These are phyloP conservation scores for Xylaria sp. DNA, from an alignment of 2,329 filamentous ascomycete genomes.

Conservation along the genomic window DNA sequence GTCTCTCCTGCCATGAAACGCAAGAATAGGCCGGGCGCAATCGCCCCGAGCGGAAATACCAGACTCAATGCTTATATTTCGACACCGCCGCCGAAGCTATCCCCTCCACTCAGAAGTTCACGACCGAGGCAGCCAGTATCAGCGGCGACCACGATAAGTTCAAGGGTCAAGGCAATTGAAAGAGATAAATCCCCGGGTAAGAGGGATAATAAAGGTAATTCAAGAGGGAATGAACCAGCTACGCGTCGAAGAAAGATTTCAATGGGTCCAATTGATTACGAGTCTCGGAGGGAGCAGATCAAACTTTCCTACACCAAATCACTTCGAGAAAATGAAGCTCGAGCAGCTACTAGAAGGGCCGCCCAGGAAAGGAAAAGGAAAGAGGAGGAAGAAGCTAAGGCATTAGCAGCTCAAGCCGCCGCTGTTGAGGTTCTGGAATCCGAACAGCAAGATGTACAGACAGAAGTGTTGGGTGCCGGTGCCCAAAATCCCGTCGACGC, in stretches of 20 bases:
- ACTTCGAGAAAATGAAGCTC: conserved; percentile 76
- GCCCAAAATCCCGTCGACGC: conserved; percentile 18
- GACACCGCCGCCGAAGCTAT: conserved; percentile 74
- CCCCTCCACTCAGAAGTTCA: conserved; percentile 82
- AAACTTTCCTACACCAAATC: conserved; percentile 86
- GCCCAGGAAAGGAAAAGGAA: conserved; percentile 64
- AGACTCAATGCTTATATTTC: conserved; percentile 80
- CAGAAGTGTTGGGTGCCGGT: conserved; percentile 29
- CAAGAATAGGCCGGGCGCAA: conserved; percentile 54
- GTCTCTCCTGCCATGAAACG: conserved; percentile 51
- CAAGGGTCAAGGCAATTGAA: conserved; percentile 72
- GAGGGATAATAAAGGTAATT: conserved; percentile 48
- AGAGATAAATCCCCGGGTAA: conserved; percentile 59
- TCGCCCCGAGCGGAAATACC: conserved; percentile 62
- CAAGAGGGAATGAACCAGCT: conserved; percentile 53
- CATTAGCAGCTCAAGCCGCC: conserved; percentile 53
- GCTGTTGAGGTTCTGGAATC: conserved; percentile 54
- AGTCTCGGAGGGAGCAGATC: conserved; percentile 81
- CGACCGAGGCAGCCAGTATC: conserved; percentile 83
- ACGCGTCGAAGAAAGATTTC: conserved; percentile 64
- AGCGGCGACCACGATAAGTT: conserved; percentile 75
- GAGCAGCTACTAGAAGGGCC: conserved; percentile 60
- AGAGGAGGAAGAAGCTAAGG: conserved; percentile 61
- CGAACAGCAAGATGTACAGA: conserved; percentile 36
- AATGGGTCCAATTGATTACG: conserved; percentile 84